Evolutionary conservation across 768 basidiomycete species (phyloP), one percentile per base, ranked within the genome.

Genomic region (Pisolithus sp.): DNA sequence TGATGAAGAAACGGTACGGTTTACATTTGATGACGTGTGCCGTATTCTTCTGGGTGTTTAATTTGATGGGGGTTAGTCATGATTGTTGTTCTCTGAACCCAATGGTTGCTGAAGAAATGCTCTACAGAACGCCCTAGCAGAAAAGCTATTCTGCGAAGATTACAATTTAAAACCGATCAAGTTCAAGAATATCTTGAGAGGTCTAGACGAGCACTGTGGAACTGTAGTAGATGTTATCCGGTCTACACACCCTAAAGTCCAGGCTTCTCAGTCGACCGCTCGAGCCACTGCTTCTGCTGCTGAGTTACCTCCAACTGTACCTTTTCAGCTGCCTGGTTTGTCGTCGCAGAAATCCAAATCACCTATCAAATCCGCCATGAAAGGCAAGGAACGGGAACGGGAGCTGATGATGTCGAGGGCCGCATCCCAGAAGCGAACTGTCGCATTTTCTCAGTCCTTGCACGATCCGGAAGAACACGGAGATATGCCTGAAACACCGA

Each of bases 31-130:
- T 73, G 21, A 67, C 59, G 38, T 73, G 69, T 42, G 71, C 70
- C 3, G 59, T 78, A 4, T 80, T 77, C 58, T 73, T 68, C 48
- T 80, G 78, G 78, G 67, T 73, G 2, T 75, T 68, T 46, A 68
- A 69, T 39, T 43, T 69, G 36, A 60, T 71, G 30, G 70, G 71
- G 59, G 77, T 77, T 39, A 40, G 65, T 48, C 12, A 30, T 42
- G 9, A 15, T 47, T 9, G 15, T 46, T 28, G 1, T 21, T n/a
- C n/a, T 15, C 30, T 47, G 21, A 46, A 23, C 24, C 2, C 21
- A 13, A n/a, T 10, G n/a, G 4, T 7, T 20, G 36, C 39, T 17
- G 1, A 4, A 21, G 13, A 18, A 18, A 15, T 9, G 7, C 12
- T 37, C 13, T 24, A 23, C 48, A 68, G 66, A 56, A 64, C 21